phyloP scores from a whole-genome alignment of 2,329 filamentous ascomycete genomes.

The Geosmithia morbida region DNA sequence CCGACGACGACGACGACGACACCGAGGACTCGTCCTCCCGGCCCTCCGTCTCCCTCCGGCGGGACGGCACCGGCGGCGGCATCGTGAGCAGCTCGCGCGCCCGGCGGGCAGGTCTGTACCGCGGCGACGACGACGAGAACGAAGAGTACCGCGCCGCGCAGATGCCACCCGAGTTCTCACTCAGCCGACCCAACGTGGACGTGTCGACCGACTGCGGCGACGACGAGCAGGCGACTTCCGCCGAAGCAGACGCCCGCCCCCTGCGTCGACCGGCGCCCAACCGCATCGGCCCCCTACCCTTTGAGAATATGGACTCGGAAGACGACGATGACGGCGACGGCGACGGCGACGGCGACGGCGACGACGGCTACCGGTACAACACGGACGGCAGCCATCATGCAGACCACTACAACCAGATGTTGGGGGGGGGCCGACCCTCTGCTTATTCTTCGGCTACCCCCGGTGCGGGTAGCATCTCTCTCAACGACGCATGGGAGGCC shows the following conservation, averaged over 20 bases:
- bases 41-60: conserved; percentile 34
- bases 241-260: conserved; percentile 18
- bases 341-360: neutral
- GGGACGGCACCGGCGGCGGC: conserved; percentile 37
- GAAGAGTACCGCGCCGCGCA: conserved; percentile 28
- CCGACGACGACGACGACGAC: conserved; percentile 7
- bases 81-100: conserved; percentile 29
- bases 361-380: neutral
- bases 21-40: conserved; percentile 5
- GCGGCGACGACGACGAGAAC: conserved; percentile 22
- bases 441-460: too few relatives aligned
- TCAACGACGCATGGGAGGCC: conserved; percentile 26
- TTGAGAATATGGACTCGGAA: conserved; percentile 32
- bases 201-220: conserved; percentile 48
- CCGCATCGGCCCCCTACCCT: conserved; percentile 38
- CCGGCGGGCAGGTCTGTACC: conserved; percentile 15
- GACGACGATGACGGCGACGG: conserved; percentile 9
- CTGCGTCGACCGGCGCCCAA: conserved; percentile 16
- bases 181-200: conserved; percentile 31
- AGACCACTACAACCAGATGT: neutral
- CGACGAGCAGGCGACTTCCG: conserved; percentile 29
- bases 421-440: neutral
- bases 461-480: conserved; percentile 2
- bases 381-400: neutral
- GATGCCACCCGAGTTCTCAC: conserved; percentile 40